phyloP scores from a whole-genome alignment of 257 asterid species.

The Oldenlandia corymbosa region DNA sequence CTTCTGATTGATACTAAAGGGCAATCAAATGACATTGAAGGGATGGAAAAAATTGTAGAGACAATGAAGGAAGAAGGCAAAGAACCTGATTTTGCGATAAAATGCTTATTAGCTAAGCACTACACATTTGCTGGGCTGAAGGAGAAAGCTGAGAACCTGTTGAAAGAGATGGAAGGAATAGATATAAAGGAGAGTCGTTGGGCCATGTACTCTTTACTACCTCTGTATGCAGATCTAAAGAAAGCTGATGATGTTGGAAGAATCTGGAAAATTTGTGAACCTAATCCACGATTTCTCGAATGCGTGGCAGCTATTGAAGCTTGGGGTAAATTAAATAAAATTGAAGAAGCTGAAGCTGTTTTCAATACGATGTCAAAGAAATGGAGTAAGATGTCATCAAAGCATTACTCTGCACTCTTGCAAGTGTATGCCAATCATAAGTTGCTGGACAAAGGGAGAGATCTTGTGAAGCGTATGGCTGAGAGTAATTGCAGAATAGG shows the following conservation, averaged over 20 bases:
- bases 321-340: conserved; percentile 54
- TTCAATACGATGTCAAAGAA: conserved; percentile 36
- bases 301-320: conserved; percentile 57
- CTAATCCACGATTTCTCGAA: conserved; percentile 37
- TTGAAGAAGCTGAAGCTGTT: conserved; percentile 66
- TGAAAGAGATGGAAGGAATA: conserved; percentile 63
- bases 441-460: conserved; percentile 61
- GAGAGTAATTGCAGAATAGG: conserved; percentile 44
- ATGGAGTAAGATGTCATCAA: conserved; percentile 31
- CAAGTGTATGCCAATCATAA: conserved; percentile 52
- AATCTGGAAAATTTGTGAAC: conserved; percentile 59
- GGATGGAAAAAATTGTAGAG: conserved; percentile 67
- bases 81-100: conserved; percentile 30
- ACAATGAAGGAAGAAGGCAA: conserved; percentile 59
- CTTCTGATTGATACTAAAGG: conserved; percentile 57
- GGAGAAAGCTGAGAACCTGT: conserved; percentile 55
- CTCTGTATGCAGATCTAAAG: conserved; percentile 68
- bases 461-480: conserved; percentile 62
- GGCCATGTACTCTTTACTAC: conserved; percentile 39
- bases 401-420: conserved; percentile 38
- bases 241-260: conserved; percentile 54
- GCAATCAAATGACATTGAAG: conserved; percentile 45
- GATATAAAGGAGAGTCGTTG: conserved; percentile 37
- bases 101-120: conserved; percentile 34
- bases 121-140: conserved; percentile 42